Conservation (phyloP, 495 filamentous ascomycete species). For the Oidiodendron maius region DNA sequence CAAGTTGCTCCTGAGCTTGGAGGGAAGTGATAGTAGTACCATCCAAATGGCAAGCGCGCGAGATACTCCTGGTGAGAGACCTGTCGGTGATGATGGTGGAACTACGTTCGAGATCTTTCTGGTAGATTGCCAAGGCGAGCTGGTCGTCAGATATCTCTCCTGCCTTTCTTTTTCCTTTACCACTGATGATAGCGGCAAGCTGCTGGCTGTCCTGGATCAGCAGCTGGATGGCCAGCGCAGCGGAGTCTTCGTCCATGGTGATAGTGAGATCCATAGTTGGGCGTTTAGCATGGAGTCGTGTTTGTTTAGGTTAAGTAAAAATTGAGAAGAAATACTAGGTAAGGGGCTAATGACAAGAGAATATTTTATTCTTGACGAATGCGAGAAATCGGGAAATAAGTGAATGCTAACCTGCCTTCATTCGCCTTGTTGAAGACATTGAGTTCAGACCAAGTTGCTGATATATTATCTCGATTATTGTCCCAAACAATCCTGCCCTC, state of each 20-base stretch:
- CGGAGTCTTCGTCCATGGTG: constrained; percentile 3
- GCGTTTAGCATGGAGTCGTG: too few species aligned
- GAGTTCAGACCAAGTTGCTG: too few species aligned
- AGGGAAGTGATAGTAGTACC: constrained; percentile 16
- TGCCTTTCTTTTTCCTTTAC: constrained; percentile 27
- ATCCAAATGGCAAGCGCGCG: constrained; percentile 25
- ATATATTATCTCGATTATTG: too few species aligned
- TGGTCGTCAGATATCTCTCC: constrained; percentile 24
- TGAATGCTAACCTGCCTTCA: too few species aligned
- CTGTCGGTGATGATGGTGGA: constrained; percentile 18
- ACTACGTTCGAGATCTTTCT: constrained; percentile 21
- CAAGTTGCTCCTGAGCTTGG: constrained; percentile 17
- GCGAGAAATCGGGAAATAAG: too few species aligned
- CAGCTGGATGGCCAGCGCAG: constrained; percentile 18
- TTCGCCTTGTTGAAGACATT: too few species aligned
- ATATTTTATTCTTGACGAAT: too few species aligned
- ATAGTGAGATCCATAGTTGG: neutral
- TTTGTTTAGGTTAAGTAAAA: too few species aligned
- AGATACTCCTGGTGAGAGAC: constrained; percentile 28
- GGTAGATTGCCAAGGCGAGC: constrained; percentile 23
- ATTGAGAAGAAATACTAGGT: too few species aligned
- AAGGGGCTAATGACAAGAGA: too few species aligned
- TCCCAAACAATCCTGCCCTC: too few species aligned
- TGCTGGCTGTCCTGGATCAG: constrained; percentile 24
- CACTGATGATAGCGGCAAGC: constrained; percentile 6